phyloP scores from a whole-genome alignment of 352 stramenopile species.

The Phytophthora ohioensis region DNA sequence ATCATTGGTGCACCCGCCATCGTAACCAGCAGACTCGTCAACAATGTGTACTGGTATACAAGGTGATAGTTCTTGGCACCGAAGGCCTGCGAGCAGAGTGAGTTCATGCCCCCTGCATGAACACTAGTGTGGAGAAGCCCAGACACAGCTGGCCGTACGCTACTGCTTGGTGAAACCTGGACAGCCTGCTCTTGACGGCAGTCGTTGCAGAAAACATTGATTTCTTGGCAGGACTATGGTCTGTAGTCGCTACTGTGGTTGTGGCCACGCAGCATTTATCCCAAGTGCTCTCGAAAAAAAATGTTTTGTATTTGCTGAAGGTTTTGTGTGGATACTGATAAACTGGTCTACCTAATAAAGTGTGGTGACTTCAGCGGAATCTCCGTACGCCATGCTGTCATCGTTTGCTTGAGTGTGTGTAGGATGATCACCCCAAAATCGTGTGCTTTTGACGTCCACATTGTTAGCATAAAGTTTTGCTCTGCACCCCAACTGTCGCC shows the following conservation, averaged over 20 bases:
- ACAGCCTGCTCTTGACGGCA: slow-evolving; percentile 50
- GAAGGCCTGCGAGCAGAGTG: slow-evolving; percentile 88
- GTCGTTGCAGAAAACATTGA: slow-evolving; percentile 52
- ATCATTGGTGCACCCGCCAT: slow-evolving; percentile 65
- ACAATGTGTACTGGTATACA: slow-evolving; percentile 67
- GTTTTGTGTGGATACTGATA: too few species aligned
- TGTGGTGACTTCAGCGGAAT: too few species aligned
- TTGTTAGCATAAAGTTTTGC: too few species aligned
- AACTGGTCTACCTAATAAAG: too few species aligned
- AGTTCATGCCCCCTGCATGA: slow-evolving; percentile 85
- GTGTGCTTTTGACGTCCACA: too few species aligned
- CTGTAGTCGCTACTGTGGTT: slow-evolving; percentile 72
- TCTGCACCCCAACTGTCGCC: too few species aligned
- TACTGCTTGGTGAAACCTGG: slow-evolving; percentile 85
- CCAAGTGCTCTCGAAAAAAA: slow-evolving; percentile 56
- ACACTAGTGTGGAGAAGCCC: slow-evolving; percentile 77
- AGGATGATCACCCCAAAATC: too few species aligned
- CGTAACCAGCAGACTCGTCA: slow-evolving; percentile 60
- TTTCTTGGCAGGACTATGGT: slow-evolving; percentile 65
- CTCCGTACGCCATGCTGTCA: too few species aligned
- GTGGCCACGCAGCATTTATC: slow-evolving; percentile 80
- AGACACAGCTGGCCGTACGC: slow-evolving; percentile 81
- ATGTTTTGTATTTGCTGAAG: too few species aligned
- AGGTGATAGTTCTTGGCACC: slow-evolving; percentile 82
- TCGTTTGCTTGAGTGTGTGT: too few species aligned